Base-by-base conservation (phyloP, 2,329 filamentous ascomycete species). In the Diaporthe citrichinensis region DNA sequence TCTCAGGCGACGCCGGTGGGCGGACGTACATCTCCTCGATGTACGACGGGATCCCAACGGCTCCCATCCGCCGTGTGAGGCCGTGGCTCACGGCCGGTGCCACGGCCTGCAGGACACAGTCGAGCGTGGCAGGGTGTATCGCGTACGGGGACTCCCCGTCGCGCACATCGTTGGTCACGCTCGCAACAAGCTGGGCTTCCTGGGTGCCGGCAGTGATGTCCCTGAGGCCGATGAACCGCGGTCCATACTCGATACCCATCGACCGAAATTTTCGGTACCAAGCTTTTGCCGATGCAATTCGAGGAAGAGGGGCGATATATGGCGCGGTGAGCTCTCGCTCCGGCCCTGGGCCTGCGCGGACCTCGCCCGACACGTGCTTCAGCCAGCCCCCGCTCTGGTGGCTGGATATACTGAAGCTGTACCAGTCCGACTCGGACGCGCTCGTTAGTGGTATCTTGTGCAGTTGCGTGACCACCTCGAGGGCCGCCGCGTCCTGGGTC, bases 1-100 rank as follows among this genome's bases (percentile, higher is more conserved):
- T 51, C 46, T 55, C 49, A 5, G 44, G 49, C 9, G 28, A 39
- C 2, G 4, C 34, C 10, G 44, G 44, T 10, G 44, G 44, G 25
- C 34, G 58, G 9, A 78, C 49, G 20, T 78, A 75, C 14, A 79
- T 61, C 57, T 81, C 79, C 34, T 80, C 81, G 74, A 80, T 82
- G 55, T 77, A 76, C 0, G 81, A 81, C 14, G 82, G 81, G 0
- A 82, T 78, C 2, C 75, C 75, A 15, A 79, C 73, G 28, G 77
- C 76, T 1, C 75, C 74, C 15, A 76, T 72, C 9, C 51, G 31
- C 28, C 61, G 44, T 9, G 67, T 55, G 6, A 53, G 49, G 0
- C 67, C 67, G 10, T 20, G 8, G 49, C 44, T 39, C 20, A 71
- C n/a, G 9, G 49, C 44, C 4, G 51, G 44, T 0, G 28, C 34